phyloP scores from a whole-genome alignment of 2,329 filamentous ascomycete species.

The Penicillium digitatum region DNA sequence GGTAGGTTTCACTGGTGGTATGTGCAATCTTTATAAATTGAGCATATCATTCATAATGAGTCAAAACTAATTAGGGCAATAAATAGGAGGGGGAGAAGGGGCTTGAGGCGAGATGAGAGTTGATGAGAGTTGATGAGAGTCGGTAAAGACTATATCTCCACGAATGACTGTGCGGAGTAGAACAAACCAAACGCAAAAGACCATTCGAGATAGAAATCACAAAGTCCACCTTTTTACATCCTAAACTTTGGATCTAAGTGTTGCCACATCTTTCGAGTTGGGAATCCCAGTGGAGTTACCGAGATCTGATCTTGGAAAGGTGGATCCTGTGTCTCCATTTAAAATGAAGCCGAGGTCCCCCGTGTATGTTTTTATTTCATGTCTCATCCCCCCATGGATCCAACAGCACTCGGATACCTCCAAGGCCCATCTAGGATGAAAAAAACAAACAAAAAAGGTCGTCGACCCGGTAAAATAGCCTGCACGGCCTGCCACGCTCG shows the following conservation, averaged over 20 bases:
- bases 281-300: neutral
- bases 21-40: neutral
- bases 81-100: neutral
- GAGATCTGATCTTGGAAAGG: neutral
- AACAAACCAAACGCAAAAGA: neutral
- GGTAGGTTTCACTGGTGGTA: neutral
- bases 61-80: neutral
- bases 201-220: neutral
- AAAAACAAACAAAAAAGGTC: constrained; percentile 2
- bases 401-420: neutral
- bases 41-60: neutral
- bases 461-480: constrained; percentile 5
- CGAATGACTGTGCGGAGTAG: neutral
- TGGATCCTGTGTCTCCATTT: neutral
- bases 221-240: neutral
- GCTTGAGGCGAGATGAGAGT: neutral
- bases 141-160: neutral
- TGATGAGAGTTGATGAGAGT: no score
- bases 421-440: neutral
- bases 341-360: neutral
- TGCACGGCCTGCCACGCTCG: constrained; percentile 4
- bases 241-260: neutral
- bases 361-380: neutral
- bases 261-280: neutral
- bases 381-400: neutral